Evolutionary conservation across 164 flowering plant genomes (phyloP), one percentile per base, ranked within the genome.

Genomic region (Dillenia turbinata): DNA sequence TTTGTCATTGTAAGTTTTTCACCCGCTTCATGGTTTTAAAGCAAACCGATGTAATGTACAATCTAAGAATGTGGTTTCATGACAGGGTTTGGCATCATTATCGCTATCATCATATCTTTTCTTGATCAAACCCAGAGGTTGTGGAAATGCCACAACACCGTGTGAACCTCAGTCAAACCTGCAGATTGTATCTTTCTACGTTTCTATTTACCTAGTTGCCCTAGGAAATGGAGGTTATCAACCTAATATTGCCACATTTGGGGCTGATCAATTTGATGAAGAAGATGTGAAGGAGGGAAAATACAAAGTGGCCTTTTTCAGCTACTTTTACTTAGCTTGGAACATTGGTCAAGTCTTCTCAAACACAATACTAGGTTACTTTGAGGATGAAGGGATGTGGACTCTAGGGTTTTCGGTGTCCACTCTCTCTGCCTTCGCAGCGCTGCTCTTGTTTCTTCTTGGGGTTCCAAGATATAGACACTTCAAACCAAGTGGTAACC

Each of bases 221-320:
- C 73, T 90, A 7, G 98, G 98, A 47, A 81, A 89, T 76, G 98
- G 98, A 59, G 98, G 96, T 14, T 92, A 92, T 60, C 98, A 92
- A 66, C 98, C 96, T 9, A 88, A 79, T 43, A 87, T 92, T 24
- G 96, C 95, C 6, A 92, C 98, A n/a, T 84, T 92, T 66, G 96
- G 98, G 8, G 96, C 98, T 14, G 98, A 92, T 59, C 96, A 90
- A 66, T 92, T 85, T 65, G 98, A 92, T 49, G 93, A 76, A 52
- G 90, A 86, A 60, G 74, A 90, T 69, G 66, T 76, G 2, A 77
- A 66, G 22, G 98, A 92, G 69, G 81, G 84, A 2, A 69, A 44
- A 52, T 84, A 87, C 6, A 92, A 92, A 44, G 86, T 86, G 43
- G 77, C 98, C 54, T 92, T 92, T 66, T 92, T 92, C 64, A 90